phyloP scores from a whole-genome alignment of 2,329 filamentous ascomycete species.

The Didymella arachidicola region DNA sequence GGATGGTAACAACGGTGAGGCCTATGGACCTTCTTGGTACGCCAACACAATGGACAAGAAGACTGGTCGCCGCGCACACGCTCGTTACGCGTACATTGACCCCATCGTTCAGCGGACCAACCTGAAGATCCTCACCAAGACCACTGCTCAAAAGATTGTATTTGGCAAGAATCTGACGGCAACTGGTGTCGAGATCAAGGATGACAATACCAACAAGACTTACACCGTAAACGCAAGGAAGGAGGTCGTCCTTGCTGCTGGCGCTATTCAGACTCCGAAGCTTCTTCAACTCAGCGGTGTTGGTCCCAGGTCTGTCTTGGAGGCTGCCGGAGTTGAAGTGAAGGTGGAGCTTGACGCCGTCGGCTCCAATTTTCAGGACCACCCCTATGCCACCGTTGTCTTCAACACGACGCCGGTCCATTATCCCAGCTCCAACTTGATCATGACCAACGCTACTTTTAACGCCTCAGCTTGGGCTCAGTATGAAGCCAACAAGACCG shows the following conservation, averaged over 20 bases:
- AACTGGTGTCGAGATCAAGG: conserved; percentile 30
- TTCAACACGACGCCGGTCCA: conserved; percentile 34
- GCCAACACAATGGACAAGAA: conserved; percentile 40
- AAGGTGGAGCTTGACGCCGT: conserved; percentile 42
- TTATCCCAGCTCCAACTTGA: conserved; percentile 35
- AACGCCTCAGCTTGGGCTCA: conserved; percentile 42
- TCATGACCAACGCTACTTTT: conserved; percentile 44
- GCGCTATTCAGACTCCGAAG: conserved; percentile 64
- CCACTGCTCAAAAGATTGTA: conserved; percentile 33
- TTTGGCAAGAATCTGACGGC: conserved; percentile 30
- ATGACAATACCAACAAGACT: conserved; percentile 25
- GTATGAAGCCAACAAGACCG: conserved; percentile 44
- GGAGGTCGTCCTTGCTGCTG: conserved; percentile 69
- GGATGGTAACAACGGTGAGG: conserved; percentile 38
- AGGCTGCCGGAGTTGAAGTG: conserved; percentile 39
- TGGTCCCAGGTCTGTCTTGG: conserved; percentile 40
- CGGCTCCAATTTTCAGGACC: conserved; percentile 48
- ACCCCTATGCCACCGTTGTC: conserved; percentile 32
- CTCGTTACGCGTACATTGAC: conserved; percentile 44
- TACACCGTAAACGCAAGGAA: conserved; percentile 35
- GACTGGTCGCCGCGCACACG: conserved; percentile 35
- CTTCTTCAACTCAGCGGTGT: conserved; percentile 51
- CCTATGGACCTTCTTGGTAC: conserved; percentile 35
- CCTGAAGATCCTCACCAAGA: conserved; percentile 35
- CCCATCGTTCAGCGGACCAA: conserved; percentile 37